Percentiles rank a stretch among this genome's conserved stretches.
Conservation (phyloP, 495 filamentous ascomycete species). For the Penicillium chermesinum region DNA sequence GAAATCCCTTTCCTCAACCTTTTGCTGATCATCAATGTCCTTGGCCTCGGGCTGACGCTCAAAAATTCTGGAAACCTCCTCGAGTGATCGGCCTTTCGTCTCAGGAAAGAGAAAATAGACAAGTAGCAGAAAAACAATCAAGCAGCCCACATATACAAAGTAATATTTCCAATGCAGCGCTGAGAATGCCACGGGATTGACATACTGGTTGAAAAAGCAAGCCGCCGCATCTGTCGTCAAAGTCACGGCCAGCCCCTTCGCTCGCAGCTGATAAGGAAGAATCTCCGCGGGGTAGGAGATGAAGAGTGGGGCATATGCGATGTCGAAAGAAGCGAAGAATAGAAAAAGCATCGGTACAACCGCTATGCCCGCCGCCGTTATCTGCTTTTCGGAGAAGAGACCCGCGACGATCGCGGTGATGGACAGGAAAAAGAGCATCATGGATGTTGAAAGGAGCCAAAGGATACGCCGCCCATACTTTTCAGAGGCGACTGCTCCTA, state of each 20-base stretch:
- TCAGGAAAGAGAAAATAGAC: slow-evolving; percentile 66
- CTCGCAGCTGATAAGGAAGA: slow-evolving; percentile 60
- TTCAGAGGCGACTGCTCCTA: slow-evolving; percentile 52
- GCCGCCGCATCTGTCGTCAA: slow-evolving; percentile 54
- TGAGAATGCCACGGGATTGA: slow-evolving; percentile 54
- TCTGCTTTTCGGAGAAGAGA: slow-evolving; percentile 43
- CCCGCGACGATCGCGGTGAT: slow-evolving; percentile 51
- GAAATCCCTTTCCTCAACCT: too few relatives aligned
- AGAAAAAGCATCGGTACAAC: slow-evolving; percentile 59
- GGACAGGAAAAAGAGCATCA: slow-evolving; percentile 54
- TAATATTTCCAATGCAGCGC: slow-evolving; percentile 53
- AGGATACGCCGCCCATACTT: slow-evolving; percentile 51
- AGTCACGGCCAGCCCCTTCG: slow-evolving; percentile 65
- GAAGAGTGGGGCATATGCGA: slow-evolving; percentile 57
- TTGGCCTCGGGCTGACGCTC: too few relatives aligned
- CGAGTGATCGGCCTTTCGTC: slow-evolving; percentile 59
- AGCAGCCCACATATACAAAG: slow-evolving; percentile 54
- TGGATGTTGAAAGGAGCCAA: slow-evolving; percentile 50
- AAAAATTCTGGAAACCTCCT: slow-evolving; percentile 60
- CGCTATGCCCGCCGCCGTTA: slow-evolving; percentile 44
- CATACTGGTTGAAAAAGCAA: slow-evolving; percentile 53
- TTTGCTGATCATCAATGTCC: too few relatives aligned
- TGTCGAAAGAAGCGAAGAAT: slow-evolving; percentile 52
- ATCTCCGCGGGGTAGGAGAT: slow-evolving; percentile 64
- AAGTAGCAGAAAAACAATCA: slow-evolving; percentile 49